Evolutionary conservation across 148 eudicot species (phyloP), one percentile per base, ranked within the genome.

Genomic region (Agrostemma githago): DNA sequence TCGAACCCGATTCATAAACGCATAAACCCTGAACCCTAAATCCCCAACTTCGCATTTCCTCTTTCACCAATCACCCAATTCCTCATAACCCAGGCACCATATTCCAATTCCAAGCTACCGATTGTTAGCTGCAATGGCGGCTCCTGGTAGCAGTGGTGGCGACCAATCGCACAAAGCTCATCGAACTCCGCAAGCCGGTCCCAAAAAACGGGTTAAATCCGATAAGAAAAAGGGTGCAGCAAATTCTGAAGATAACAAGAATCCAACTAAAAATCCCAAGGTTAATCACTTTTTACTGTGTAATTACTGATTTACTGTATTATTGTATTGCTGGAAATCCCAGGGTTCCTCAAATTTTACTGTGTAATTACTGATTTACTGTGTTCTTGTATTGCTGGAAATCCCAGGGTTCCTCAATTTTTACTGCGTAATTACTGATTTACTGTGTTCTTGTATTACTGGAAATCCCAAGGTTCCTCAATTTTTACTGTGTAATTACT

Each of bases 181-280:
- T 69, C 74, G 91, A 46, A 42, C 83, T 61, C 81, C 88, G 6
- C 89, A 84, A 71, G 80, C 94, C 11, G 98, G 97, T 19, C 86
- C 92, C 0, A 85, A 80, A 59, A 88, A 89, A 75, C 78, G 74
- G 58, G 57, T 64, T 14, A 80, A 77, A 20, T 62, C 83, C 5
- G 63, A 78, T 8, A 81, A 65, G 59, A 88, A 87, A 74, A 88
- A 78, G 66, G 79, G 70, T 65, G 83, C 14, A 42, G 70, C 74
- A n/a, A 67, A 71, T 6, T 40, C 84, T 4, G 83, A 80, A 8
- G 71, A 71, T 59, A 4, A 21, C 15, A 71, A 79, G 5, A 82
- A 85, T 26, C 77, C 82, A 59, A 69, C 74, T 62, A 80, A 82
- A 43, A 91, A 93, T 81, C 98, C 98, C 42, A 93, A 89, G 98